A percentile compares a stretch with the other conserved stretches of the same genome.
Conservation (phyloP, 2,329 filamentous ascomycete genomes). For the Pseudogymnoascus verrucosus region DNA sequence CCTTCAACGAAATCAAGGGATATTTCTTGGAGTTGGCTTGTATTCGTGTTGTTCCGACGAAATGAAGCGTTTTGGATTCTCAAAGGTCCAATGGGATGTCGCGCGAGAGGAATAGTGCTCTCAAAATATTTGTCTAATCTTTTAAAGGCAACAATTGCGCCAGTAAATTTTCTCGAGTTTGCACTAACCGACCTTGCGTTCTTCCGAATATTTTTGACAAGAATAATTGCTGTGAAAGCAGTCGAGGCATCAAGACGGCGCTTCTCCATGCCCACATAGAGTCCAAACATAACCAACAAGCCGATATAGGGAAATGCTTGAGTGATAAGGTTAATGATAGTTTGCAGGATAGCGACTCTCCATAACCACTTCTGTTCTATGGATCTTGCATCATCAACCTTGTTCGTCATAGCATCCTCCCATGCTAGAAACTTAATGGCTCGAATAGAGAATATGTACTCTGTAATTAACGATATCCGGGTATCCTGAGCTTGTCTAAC, state of each 20-base stretch:
- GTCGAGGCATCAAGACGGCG: conserved; percentile 45
- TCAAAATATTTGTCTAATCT: conserved; percentile 31
- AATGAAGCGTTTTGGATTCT: too few relatives aligned
- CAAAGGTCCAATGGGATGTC: conserved; percentile 10
- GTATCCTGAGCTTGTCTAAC: conserved; percentile 48
- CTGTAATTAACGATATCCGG: conserved; percentile 49
- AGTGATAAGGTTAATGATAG: conserved; percentile 38
- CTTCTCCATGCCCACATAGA: conserved; percentile 41
- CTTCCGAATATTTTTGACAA: conserved; percentile 45
- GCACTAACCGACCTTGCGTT: too few relatives aligned
- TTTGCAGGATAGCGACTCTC: conserved; percentile 39
- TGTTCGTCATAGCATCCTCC: conserved; percentile 46
- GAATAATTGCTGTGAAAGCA: conserved; percentile 48
- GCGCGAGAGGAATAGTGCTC: conserved; percentile 10
- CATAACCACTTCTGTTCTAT: conserved; percentile 48
- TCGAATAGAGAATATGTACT: conserved; percentile 49
- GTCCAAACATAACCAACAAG: conserved; percentile 45
- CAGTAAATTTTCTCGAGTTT: too few relatives aligned
- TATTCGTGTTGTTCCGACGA: too few relatives aligned
- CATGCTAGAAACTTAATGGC: conserved; percentile 55
- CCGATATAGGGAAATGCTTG: conserved; percentile 45
- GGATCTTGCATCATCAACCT: conserved; percentile 41
- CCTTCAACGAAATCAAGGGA: too few relatives aligned
- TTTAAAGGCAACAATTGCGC: too few relatives aligned
- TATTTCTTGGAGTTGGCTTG: conserved; percentile 15